These are phyloP conservation scores for Malus hybrid DNA, from an alignment of 331 rosid species.

Conservation along the genomic window DNA sequence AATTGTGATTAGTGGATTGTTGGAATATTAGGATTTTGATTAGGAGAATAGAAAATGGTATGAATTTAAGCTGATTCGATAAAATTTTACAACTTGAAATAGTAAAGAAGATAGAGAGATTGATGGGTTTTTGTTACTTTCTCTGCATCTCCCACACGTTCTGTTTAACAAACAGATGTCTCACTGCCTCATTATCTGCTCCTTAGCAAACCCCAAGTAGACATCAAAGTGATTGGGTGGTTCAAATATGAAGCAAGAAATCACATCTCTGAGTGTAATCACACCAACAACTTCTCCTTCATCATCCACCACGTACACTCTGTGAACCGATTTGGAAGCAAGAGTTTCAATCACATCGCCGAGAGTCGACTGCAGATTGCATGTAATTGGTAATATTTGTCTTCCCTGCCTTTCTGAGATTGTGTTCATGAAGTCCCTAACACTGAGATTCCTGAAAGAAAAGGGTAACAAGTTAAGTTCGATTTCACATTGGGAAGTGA, in stretches of 20 bases:
- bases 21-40: too few species aligned
- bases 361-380: constrained; percentile 57
- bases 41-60: too few species aligned
- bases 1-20: too few species aligned
- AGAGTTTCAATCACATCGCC: constrained; percentile 60
- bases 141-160: background rate
- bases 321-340: constrained; percentile 69
- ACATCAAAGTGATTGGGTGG: constrained; percentile 66
- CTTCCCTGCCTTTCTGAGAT: constrained; percentile 28
- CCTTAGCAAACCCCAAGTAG: constrained; percentile 53
- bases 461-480: background rate
- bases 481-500: background rate
- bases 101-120: too few species aligned
- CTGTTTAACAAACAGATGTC: background rate
- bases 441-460: constrained; percentile 59
- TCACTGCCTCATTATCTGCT: constrained; percentile 50
- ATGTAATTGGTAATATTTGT: constrained; percentile 46
- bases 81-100: background rate
- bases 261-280: constrained; percentile 86
- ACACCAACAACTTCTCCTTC: constrained; percentile 47
- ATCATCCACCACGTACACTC: constrained; percentile 46
- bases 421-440: constrained; percentile 49
- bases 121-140: too few species aligned
- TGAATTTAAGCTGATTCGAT: background rate
- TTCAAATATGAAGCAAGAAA: constrained; percentile 74